Evolutionary conservation across 2,329 filamentous ascomycete genomes (phyloP).

Genomic region (Corinectria fuckeliana): DNA sequence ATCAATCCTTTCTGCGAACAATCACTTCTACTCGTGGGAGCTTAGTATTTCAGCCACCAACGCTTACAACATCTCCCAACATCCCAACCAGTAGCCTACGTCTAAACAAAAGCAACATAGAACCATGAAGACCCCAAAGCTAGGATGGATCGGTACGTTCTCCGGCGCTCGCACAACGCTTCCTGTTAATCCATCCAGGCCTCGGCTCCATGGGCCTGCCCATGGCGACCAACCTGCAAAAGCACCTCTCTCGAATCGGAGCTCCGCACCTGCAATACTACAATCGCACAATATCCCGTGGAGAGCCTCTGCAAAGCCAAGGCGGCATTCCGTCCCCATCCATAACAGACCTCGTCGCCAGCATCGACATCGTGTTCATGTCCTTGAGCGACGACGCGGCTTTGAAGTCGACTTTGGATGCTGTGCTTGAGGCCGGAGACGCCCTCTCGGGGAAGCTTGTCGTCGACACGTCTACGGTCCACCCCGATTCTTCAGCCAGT

Average conservation of each 20-base stretch:
- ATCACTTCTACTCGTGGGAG: no score
- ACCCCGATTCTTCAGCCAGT: slow-evolving; percentile 49
- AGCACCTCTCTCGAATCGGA: slow-evolving; percentile 39
- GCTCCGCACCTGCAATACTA: slow-evolving; percentile 46
- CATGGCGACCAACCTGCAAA: slow-evolving; percentile 59
- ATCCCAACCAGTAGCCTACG: neutral
- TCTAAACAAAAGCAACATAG: neutral
- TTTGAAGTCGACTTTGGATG: slow-evolving; percentile 43
- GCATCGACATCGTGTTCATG: slow-evolving; percentile 46
- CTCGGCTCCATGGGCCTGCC: slow-evolving; percentile 58
- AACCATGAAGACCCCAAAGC: slow-evolving; percentile 14
- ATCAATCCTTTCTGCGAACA: neutral
- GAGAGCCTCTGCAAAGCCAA: slow-evolving; percentile 39
- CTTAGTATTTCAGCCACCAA: neutral
- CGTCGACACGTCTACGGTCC: slow-evolving; percentile 58
- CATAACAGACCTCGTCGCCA: slow-evolving; percentile 37
- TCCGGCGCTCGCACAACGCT: no score
- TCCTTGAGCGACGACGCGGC: slow-evolving; percentile 53
- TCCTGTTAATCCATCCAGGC: slow-evolving; percentile 37
- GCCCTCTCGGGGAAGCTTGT: slow-evolving; percentile 48
- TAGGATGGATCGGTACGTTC: slow-evolving; percentile 20
- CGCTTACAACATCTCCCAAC: neutral
- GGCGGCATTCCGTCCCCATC: slow-evolving; percentile 36
- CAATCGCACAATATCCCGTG: slow-evolving; percentile 56
- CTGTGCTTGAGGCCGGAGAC: slow-evolving; percentile 35